Evolutionary conservation across 768 basidiomycete species (phyloP).

Genomic region (Brasilioporus rufonigricans): DNA sequence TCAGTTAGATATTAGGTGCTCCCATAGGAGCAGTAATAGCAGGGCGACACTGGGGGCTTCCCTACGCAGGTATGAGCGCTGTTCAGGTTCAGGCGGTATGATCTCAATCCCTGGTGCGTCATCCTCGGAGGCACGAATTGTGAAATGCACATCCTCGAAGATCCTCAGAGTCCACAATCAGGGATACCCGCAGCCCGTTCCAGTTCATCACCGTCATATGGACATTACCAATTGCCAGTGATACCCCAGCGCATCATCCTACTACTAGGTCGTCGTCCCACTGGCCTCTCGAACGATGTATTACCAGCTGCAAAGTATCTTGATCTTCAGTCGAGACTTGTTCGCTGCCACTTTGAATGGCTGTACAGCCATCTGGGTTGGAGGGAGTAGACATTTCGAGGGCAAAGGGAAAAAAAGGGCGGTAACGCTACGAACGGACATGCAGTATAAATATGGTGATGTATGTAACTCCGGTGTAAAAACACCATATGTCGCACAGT

Average conservation of each 20-base stretch:
- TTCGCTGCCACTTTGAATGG: constrained; percentile 23
- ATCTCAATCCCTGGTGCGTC: constrained; percentile 79
- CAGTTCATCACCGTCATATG: constrained; percentile 57
- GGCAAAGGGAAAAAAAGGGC: not conserved
- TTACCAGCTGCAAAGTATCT: constrained; percentile 62
- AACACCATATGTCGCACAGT: constrained; percentile 2
- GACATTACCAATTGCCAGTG: constrained; percentile 69
- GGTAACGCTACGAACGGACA: not conserved
- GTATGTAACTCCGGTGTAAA: constrained; percentile 25
- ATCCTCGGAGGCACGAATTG: constrained; percentile 12
- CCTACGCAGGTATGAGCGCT: constrained; percentile 98
- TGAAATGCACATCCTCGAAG: constrained; percentile 3
- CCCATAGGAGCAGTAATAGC: constrained; percentile 39
- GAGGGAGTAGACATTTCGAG: constrained; percentile 23
- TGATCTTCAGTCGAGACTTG: constrained; percentile 33
- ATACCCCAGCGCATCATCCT: constrained; percentile 30
- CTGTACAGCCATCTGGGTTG: constrained; percentile 10
- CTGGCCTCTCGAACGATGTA: constrained; percentile 23
- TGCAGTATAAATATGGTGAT: constrained; percentile 33
- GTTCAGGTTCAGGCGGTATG: constrained; percentile 97
- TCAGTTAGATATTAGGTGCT: constrained; percentile 50
- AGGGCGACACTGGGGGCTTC: constrained; percentile 79
- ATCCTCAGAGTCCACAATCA: constrained; percentile 34
- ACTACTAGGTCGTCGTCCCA: constrained; percentile 29
- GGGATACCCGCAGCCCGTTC: constrained; percentile 90